Conservation (phyloP, 139 green algal genomes). For the Chlorella sp. region DNA sequence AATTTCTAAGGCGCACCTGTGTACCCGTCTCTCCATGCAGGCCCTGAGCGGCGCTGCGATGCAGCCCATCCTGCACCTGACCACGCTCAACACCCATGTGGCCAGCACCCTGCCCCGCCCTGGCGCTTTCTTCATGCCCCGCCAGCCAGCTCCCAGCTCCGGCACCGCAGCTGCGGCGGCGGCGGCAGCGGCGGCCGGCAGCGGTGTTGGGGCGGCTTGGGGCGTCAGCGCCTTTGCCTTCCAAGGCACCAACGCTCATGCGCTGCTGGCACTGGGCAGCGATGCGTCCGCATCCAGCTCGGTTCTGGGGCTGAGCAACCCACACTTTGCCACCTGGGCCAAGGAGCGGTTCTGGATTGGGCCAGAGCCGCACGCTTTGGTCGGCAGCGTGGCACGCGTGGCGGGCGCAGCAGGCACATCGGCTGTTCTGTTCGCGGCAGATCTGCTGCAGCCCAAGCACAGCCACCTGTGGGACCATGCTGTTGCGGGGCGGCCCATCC, state of each 20-base stretch:
- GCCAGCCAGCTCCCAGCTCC: constrained; percentile 31
- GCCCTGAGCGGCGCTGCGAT: constrained; percentile 18
- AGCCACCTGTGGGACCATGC: constrained; percentile 75
- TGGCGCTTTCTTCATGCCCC: constrained; percentile 37
- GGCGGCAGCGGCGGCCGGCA: neutral
- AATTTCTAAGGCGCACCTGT: no score
- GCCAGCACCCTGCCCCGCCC: constrained; percentile 19
- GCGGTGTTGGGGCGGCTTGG: neutral
- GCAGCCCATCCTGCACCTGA: constrained; percentile 74
- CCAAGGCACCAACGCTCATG: constrained; percentile 80
- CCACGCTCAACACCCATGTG: constrained; percentile 70
- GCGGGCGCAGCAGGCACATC: neutral
- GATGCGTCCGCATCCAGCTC: no score
- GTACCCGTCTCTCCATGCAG: constrained; percentile 30
- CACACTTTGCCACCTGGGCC: neutral
- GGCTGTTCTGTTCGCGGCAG: constrained; percentile 44
- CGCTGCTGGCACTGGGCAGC: constrained; percentile 44
- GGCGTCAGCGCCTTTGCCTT: constrained; percentile 86
- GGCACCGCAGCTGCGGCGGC: neutral
- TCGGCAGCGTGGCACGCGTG: neutral
- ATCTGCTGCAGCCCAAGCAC: constrained; percentile 41
- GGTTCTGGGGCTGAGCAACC: neutral
- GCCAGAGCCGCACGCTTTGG: constrained; percentile 21
- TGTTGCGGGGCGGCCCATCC: constrained; percentile 32
- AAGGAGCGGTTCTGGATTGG: constrained; percentile 29